A percentile compares a stretch with the other conserved stretches of the same genome.
These are phyloP conservation scores for Daldinia concentrica DNA, from an alignment of 495 filamentous ascomycete species.

Conservation along the genomic window DNA sequence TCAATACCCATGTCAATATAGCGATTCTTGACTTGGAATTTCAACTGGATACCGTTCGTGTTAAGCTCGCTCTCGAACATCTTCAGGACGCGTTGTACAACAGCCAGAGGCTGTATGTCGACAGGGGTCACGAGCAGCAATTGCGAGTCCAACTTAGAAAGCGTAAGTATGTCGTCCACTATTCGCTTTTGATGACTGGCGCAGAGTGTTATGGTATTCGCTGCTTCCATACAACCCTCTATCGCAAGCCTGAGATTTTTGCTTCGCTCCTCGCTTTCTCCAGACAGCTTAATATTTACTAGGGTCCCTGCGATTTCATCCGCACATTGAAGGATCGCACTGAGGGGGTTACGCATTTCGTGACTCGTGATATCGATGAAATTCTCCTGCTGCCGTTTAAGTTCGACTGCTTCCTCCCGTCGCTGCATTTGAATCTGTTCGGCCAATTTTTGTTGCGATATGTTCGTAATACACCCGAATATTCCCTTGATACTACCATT, in stretches of 20 bases:
- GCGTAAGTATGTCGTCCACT: slow-evolving; percentile 82
- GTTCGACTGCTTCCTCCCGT: slow-evolving; percentile 69
- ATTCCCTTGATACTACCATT: slow-evolving; percentile 70
- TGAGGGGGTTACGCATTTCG: slow-evolving; percentile 86
- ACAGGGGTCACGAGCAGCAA: slow-evolving; percentile 79
- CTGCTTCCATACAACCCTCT: slow-evolving; percentile 73
- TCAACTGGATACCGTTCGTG: slow-evolving; percentile 74
- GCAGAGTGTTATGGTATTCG: slow-evolving; percentile 84
- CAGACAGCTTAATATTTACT: slow-evolving; percentile 49
- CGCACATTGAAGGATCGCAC: slow-evolving; percentile 81
- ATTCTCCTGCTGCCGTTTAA: slow-evolving; percentile 77
- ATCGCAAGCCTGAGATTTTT: slow-evolving; percentile 48
- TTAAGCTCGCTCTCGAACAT: slow-evolving; percentile 86
- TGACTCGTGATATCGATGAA: slow-evolving; percentile 92
- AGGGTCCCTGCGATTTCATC: slow-evolving; percentile 75
- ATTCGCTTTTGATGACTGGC: slow-evolving; percentile 81
- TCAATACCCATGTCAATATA: slow-evolving; percentile 70
- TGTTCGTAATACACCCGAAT: slow-evolving; percentile 70
- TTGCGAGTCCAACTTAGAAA: slow-evolving; percentile 86
- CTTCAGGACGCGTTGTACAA: slow-evolving; percentile 74
- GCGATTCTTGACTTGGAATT: slow-evolving; percentile 71
- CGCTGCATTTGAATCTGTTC: slow-evolving; percentile 70
- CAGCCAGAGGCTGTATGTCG: slow-evolving; percentile 71
- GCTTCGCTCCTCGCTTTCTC: slow-evolving; percentile 24
- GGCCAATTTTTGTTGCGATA: slow-evolving; percentile 68